Percentiles rank a stretch among this genome's conserved stretches.
Conservation (phyloP, 352 stramenopile genomes). For the Pythium insidiosum region DNA sequence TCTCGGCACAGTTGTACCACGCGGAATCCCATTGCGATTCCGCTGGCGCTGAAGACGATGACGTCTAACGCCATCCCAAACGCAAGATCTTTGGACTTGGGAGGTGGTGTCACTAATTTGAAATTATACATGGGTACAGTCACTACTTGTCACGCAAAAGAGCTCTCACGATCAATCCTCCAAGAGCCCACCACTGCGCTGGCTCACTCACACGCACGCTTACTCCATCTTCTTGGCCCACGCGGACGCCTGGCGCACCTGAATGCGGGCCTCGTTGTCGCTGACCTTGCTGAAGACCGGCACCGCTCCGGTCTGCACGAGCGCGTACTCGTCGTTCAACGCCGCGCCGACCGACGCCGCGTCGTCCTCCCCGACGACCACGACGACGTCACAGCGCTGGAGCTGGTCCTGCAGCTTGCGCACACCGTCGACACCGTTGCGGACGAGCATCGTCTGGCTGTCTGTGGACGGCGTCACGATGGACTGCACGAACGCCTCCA, state of each 20-base stretch:
- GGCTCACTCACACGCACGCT: too few relatives aligned
- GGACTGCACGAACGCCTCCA: conserved; percentile 49
- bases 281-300: conserved; percentile 42
- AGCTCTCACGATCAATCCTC: too few relatives aligned
- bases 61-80: too few relatives aligned
- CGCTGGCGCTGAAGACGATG: too few relatives aligned
- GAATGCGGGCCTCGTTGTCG: conserved; percentile 38
- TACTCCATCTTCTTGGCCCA: too few relatives aligned
- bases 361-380: conserved; percentile 37
- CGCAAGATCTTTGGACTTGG: too few relatives aligned
- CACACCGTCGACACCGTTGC: conserved; percentile 31
- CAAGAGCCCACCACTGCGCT: too few relatives aligned
- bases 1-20: too few relatives aligned
- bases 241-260: conserved; percentile 31
- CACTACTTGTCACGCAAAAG: too few relatives aligned
- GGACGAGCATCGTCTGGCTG: conserved; percentile 24
- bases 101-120: too few relatives aligned
- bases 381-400: conserved; percentile 37
- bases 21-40: too few relatives aligned
- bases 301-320: conserved; percentile 33
- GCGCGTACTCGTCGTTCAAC: conserved; percentile 30
- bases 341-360: conserved; percentile 10
- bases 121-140: too few relatives aligned
- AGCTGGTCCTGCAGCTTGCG: conserved; percentile 44
- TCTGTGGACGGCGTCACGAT: conserved; percentile 11